Evolutionary conservation across 345 rosid species (phyloP).

Genomic region (Orychophragmus violaceus): DNA sequence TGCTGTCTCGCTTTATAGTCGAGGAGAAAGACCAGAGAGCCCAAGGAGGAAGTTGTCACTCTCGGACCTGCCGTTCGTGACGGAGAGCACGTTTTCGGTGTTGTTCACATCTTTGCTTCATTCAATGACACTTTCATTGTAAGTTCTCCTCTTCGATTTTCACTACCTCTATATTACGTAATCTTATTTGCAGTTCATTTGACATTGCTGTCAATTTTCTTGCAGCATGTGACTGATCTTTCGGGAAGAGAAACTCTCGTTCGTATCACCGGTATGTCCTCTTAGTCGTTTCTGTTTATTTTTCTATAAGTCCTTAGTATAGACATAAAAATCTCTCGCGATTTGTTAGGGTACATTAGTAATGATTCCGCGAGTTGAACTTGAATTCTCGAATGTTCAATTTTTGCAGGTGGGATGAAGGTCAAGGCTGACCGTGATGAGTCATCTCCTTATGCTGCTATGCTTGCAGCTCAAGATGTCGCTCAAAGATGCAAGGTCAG

Average conservation of each 20-base stretch:
- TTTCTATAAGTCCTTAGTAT: neutral
- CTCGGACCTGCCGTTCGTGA: slow-evolving; percentile 76
- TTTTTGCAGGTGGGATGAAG: slow-evolving; percentile 76
- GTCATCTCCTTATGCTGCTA: slow-evolving; percentile 88
- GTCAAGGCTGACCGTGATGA: slow-evolving; percentile 89
- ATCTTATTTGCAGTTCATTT: neutral
- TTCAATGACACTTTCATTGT: slow-evolving; percentile 79
- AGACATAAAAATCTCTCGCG: neutral
- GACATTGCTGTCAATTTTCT: neutral
- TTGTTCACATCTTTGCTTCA: slow-evolving; percentile 70
- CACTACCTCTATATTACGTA: neutral
- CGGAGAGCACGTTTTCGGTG: slow-evolving; percentile 77
- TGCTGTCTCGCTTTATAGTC: slow-evolving; percentile 39
- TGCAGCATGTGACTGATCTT: slow-evolving; percentile 84
- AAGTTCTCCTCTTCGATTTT: neutral
- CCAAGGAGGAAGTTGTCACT: slow-evolving; percentile 66
- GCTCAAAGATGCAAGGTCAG: slow-evolving; percentile 71
- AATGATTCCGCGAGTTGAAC: neutral
- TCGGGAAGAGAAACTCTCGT: slow-evolving; percentile 87
- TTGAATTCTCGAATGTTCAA: neutral
- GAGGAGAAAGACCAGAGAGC: slow-evolving; percentile 66
- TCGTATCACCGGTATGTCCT: slow-evolving; percentile 60
- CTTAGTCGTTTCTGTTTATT: neutral
- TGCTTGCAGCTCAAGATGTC: slow-evolving; percentile 90
- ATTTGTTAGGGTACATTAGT: neutral